phyloP scores from a whole-genome alignment of 768 basidiomycete genomes.

The Calvatia gigantea region DNA sequence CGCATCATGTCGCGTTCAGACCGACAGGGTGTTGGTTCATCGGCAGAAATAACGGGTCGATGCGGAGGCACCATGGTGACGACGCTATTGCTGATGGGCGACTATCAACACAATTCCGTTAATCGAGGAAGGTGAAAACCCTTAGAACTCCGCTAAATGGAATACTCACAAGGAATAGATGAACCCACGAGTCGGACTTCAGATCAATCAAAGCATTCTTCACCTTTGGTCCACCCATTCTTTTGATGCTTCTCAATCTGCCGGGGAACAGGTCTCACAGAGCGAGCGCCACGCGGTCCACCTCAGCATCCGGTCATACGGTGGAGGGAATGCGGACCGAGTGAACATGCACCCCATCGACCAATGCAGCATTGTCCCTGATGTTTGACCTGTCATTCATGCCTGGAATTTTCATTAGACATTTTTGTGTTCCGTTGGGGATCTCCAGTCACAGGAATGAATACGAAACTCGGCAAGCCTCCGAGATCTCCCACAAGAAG shows the following conservation, averaged over 20 bases:
- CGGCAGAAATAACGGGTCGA: too few relatives aligned
- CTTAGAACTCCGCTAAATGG: too few relatives aligned
- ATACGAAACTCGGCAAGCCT: slow-evolving; percentile 15
- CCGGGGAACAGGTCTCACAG: slow-evolving; percentile 11
- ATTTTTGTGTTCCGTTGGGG: slow-evolving; percentile 5
- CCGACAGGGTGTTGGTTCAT: background rate
- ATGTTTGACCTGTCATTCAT: background rate
- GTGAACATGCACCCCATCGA: slow-evolving; percentile 10
- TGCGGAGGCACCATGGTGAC: too few relatives aligned
- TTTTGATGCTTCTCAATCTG: slow-evolving; percentile 17
- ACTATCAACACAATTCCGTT: too few relatives aligned
- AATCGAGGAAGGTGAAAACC: too few relatives aligned
- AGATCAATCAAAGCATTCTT: background rate
- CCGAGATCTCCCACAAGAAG: slow-evolving; percentile 28
- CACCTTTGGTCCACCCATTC: slow-evolving; percentile 20
- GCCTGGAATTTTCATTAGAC: background rate
- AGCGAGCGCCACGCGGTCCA: slow-evolving; percentile 19
- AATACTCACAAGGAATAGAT: background rate
- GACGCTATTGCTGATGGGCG: too few relatives aligned
- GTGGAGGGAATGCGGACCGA: slow-evolving; percentile 26
- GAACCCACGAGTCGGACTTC: background rate
- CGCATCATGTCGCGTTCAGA: background rate
- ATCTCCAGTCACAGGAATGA: background rate
- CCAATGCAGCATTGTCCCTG: slow-evolving; percentile 1
- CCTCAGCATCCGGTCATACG: slow-evolving; percentile 28